Percentiles rank a stretch among this genome's conserved stretches.
Evolutionary conservation across 2,329 filamentous ascomycete genomes (phyloP).

Genomic region (Lachnellula suecica): DNA sequence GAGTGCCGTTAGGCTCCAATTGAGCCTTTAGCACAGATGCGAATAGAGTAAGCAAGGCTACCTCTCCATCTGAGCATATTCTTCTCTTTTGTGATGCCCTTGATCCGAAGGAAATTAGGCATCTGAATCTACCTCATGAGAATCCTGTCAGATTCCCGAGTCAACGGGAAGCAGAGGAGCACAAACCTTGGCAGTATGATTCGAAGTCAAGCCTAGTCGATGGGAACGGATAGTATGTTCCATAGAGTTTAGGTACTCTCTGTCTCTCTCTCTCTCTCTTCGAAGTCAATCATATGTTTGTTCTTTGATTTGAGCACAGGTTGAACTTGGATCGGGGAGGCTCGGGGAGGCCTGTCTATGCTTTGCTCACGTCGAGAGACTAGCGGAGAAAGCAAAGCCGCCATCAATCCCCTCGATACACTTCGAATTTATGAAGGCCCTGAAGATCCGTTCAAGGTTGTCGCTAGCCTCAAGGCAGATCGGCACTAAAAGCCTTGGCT

Average conservation of each 20-base stretch:
- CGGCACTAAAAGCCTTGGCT: constrained; percentile 2
- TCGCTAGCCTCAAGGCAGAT: background rate
- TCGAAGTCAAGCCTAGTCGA: no score
- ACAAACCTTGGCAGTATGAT: background rate
- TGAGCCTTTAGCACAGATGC: background rate
- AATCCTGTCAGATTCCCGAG: background rate
- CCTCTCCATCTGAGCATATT: background rate
- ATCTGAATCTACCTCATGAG: background rate
- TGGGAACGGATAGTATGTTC: no score
- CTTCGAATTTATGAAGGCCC: background rate
- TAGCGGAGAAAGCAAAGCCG: background rate
- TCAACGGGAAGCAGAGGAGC: background rate
- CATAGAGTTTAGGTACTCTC: no score
- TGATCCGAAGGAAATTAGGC: constrained; percentile 4
- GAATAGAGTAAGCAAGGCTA: background rate
- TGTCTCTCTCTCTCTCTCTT: background rate
- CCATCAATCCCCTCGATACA: background rate
- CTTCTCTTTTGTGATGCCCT: constrained; percentile 1
- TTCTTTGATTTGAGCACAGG: background rate
- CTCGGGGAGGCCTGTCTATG: background rate
- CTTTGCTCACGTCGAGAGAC: background rate
- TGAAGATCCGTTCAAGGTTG: background rate
- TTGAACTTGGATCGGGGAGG: background rate
- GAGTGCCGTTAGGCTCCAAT: no score
- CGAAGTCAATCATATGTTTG: background rate